phyloP scores from a whole-genome alignment of 768 basidiomycete species.

The Mycena albidolilacea region DNA sequence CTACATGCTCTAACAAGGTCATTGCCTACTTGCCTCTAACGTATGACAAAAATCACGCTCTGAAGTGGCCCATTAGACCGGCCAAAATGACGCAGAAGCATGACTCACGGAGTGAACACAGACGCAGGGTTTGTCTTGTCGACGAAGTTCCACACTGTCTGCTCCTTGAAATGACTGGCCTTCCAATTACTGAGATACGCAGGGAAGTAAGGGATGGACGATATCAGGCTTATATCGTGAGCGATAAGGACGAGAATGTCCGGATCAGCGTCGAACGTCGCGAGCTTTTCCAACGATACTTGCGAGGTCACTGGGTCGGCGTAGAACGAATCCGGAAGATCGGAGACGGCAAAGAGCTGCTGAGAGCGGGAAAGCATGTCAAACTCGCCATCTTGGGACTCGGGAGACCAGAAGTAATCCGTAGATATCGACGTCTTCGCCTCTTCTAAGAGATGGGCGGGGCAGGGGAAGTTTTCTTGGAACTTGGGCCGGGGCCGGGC shows the following conservation, averaged over 20 bases:
- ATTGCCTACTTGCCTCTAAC: too few species aligned
- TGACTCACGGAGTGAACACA: slow-evolving; percentile 1
- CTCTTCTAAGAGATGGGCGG: neutral
- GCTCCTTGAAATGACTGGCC: neutral
- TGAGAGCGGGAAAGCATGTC: slow-evolving; percentile 11
- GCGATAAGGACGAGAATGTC: neutral
- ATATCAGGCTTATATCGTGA: neutral
- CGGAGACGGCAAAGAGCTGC: slow-evolving; percentile 1
- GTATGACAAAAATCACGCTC: neutral
- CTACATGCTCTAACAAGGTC: too few species aligned
- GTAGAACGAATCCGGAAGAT: slow-evolving; percentile 16
- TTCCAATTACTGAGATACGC: neutral
- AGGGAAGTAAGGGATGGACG: neutral
- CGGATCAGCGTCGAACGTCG: slow-evolving; percentile 12
- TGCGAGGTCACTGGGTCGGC: neutral
- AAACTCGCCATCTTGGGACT: neutral
- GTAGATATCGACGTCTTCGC: slow-evolving; percentile 2
- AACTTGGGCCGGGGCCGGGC: slow-evolving; percentile 1
- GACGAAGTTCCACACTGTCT: slow-evolving; percentile 5
- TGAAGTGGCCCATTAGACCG: neutral
- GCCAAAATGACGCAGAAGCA: neutral
- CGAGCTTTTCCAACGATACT: slow-evolving; percentile 10
- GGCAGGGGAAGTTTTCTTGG: slow-evolving; percentile 7
- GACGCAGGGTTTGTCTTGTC: slow-evolving; percentile 3
- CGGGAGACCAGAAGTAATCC: slow-evolving; percentile 12